Conservation (phyloP, 1,139 yeast genomes). For the Yamadazyma pseudoaaseri region DNA sequence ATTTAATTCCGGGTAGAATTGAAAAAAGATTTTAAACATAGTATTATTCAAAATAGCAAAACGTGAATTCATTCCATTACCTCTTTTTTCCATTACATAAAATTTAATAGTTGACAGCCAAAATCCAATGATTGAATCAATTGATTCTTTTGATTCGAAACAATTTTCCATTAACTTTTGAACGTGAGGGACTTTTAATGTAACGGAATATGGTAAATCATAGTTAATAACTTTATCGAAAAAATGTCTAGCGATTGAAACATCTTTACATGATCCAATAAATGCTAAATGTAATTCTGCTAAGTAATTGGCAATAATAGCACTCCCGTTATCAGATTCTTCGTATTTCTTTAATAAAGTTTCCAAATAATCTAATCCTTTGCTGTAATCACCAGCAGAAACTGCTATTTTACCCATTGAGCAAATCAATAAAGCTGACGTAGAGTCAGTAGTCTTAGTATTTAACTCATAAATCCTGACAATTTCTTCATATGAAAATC, state of each 20-base stretch:
- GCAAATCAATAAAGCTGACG: conserved; percentile 29
- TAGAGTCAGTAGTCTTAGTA: conserved; percentile 19
- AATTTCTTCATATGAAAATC: conserved; percentile 59
- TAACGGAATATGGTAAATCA: conserved; percentile 70
- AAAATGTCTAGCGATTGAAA: conserved; percentile 67
- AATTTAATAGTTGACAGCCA: conserved; percentile 65
- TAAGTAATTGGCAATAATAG: conserved; percentile 14
- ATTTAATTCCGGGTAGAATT: conserved; percentile 52
- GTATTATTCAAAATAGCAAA: conserved; percentile 69
- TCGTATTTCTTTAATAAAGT: conserved; percentile 16
- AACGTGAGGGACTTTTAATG: conserved; percentile 74
- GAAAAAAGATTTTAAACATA: conserved; percentile 68
- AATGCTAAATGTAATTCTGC: conserved; percentile 73
- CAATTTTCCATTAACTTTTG: conserved; percentile 65
- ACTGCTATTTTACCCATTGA: conserved; percentile 44
- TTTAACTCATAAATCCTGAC: conserved; percentile 37
- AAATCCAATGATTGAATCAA: conserved; percentile 56
- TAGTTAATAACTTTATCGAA: conserved; percentile 67
- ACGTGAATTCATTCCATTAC: conserved; percentile 45
- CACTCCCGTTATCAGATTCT: conserved; percentile 19
- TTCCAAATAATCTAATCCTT: conserved; percentile 43
- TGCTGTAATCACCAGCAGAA: conserved; percentile 37
- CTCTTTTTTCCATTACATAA: conserved; percentile 43
- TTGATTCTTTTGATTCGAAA: conserved; percentile 55
- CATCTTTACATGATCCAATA: conserved; percentile 78